Conservation (phyloP, 192 early-diverging fungal species). For the Backusella luteola region DNA sequence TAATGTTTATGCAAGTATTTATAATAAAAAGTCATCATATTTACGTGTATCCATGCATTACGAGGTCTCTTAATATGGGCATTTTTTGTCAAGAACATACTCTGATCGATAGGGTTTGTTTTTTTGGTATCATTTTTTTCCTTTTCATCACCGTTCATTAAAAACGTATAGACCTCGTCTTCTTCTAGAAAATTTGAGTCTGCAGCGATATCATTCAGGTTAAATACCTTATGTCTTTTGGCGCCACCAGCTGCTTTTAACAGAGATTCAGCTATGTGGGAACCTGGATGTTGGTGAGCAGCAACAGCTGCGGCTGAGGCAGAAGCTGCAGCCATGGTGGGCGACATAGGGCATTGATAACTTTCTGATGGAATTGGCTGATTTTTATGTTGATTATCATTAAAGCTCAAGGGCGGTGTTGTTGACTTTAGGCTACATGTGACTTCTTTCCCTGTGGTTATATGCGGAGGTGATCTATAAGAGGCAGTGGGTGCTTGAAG, state of each 20-base stretch:
- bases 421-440: background rate
- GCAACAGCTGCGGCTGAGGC: slow-evolving; percentile 21
- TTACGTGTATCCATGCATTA: slow-evolving; percentile 41
- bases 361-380: background rate
- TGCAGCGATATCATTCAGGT: background rate
- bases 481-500: background rate
- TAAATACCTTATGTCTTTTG: background rate
- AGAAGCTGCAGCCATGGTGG: slow-evolving; percentile 27
- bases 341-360: background rate
- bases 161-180: background rate
- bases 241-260: background rate
- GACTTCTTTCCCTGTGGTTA: background rate
- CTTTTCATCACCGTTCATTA: background rate
- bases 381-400: background rate
- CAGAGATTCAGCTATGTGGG: slow-evolving; percentile 5
- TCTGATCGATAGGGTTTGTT: slow-evolving; percentile 9
- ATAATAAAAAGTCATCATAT: background rate
- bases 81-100: slow-evolving; percentile 38
- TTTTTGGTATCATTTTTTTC: background rate
- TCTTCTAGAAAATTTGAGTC: slow-evolving; percentile 1
- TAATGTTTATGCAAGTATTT: background rate
- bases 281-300: slow-evolving; percentile 1
- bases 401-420: background rate
- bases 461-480: background rate
- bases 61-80: slow-evolving; percentile 40